These are phyloP conservation scores for Fusarium nodosum DNA, from an alignment of 2,329 filamentous ascomycete genomes.

Conservation along the genomic window DNA sequence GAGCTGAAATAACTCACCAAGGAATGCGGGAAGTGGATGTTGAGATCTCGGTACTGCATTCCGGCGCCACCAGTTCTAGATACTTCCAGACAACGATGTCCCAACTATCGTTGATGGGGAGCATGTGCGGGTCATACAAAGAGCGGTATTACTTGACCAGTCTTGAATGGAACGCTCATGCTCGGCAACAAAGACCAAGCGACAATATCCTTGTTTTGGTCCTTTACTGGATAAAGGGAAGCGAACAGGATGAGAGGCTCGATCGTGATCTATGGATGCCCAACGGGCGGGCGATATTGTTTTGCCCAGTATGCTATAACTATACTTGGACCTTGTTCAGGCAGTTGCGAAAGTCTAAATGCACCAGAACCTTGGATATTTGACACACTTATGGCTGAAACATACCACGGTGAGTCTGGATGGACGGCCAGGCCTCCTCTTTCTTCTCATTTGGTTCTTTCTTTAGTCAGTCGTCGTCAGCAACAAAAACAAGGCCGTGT, in stretches of 20 bases:
- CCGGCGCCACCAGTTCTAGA: constrained; percentile 38
- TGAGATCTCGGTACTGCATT: constrained; percentile 30
- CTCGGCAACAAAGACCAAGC: constrained; percentile 5
- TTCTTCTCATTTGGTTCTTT: constrained; percentile 25
- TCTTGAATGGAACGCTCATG: constrained; percentile 13
- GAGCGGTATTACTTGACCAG: constrained; percentile 29
- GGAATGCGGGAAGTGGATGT: constrained; percentile 29
- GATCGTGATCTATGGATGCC: constrained; percentile 28
- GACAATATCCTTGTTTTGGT: constrained; percentile 19
- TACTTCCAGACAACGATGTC: constrained; percentile 8
- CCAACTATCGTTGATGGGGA: constrained; percentile 25
- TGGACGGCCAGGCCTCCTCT: constrained; percentile 15
- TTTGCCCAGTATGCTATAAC: not conserved
- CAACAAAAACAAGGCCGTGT: constrained; percentile 44
- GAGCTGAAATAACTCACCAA: constrained; percentile 34
- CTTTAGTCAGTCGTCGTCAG: constrained; percentile 44
- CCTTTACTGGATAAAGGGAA: constrained; percentile 14
- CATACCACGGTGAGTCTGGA: constrained; percentile 5
- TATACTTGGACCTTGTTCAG: not conserved
- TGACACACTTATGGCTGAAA: constrained; percentile 27
- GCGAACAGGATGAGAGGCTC: constrained; percentile 15
- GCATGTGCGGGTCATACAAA: constrained; percentile 33
- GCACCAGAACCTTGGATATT: constrained; percentile 21
- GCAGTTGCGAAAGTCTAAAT: constrained; percentile 19
- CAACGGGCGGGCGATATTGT: constrained; percentile 19